phyloP scores from a whole-genome alignment of 495 filamentous ascomycete genomes.

The Lophiotrema nucula region DNA sequence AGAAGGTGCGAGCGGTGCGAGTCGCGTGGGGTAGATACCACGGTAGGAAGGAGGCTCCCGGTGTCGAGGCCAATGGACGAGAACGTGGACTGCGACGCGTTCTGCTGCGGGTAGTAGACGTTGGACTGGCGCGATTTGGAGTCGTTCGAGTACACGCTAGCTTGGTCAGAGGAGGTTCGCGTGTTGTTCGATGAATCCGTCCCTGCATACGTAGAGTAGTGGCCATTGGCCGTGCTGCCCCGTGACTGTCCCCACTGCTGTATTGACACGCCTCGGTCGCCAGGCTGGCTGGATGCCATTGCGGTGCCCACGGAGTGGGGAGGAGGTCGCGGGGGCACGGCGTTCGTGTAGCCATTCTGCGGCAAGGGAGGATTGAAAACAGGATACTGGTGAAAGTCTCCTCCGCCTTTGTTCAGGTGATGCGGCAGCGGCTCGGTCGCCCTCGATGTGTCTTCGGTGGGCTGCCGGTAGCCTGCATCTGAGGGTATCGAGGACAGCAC shows the following conservation, averaged over 20 bases:
- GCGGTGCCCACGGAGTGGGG: constrained; percentile 63
- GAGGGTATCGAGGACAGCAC: constrained; percentile 89
- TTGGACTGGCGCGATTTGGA: constrained; percentile 44
- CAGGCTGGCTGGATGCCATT: constrained; percentile 62
- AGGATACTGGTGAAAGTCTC: constrained; percentile 90
- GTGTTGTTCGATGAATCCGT: constrained; percentile 67
- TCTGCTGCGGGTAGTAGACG: constrained; percentile 22
- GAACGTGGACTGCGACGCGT: constrained; percentile 34
- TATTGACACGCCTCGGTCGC: constrained; percentile 64
- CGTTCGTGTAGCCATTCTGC: constrained; percentile 52
- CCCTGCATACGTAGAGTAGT: constrained; percentile 58
- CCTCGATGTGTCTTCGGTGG: constrained; percentile 62
- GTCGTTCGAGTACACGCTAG: constrained; percentile 57
- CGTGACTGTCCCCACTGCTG: constrained; percentile 67
- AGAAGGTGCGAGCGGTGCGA: constrained; percentile 30
- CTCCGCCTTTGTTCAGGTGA: constrained; percentile 71
- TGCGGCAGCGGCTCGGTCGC: constrained; percentile 75
- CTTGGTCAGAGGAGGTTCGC: constrained; percentile 67
- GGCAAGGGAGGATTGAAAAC: constrained; percentile 58
- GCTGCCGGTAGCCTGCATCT: constrained; percentile 54
- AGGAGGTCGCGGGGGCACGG: constrained; percentile 67
- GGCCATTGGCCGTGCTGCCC: constrained; percentile 55
- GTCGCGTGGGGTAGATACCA: constrained; percentile 24
- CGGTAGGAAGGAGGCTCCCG: constrained; percentile 28
- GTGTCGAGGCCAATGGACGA: constrained; percentile 33